Evolutionary conservation across 1,139 yeast species (phyloP).

Genomic region (Yarrowia galli): DNA sequence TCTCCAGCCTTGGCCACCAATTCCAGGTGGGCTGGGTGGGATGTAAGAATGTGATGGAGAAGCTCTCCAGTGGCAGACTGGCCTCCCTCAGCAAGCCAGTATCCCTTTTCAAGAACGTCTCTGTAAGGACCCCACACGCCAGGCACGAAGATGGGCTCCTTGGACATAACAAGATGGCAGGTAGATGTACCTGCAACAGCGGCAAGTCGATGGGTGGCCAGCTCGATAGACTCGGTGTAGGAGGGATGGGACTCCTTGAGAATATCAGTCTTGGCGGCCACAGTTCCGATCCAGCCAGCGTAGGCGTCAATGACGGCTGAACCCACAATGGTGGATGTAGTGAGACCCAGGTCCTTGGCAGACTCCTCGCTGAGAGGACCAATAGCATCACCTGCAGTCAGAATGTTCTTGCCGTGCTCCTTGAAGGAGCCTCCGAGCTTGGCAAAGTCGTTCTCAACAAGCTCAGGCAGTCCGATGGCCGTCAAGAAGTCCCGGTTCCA

Average conservation of each 20-base stretch:
- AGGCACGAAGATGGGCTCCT: constrained; percentile 84
- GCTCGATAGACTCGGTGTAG: constrained; percentile 54
- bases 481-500: constrained; percentile 85
- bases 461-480: constrained; percentile 73
- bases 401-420: constrained; percentile 68
- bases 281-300: constrained; percentile 99
- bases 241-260: constrained; percentile 38
- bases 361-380: constrained; percentile 71
- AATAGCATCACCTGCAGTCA: constrained; percentile 85
- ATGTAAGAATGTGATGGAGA: constrained; percentile 84
- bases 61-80: constrained; percentile 97
- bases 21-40: constrained; percentile 86
- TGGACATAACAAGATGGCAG: constrained; percentile 89
- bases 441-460: constrained; percentile 75
- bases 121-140: constrained; percentile 99
- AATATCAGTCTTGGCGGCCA: constrained; percentile 73
- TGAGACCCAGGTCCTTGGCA: constrained; percentile 85
- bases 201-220: constrained; percentile 84
- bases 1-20: constrained; percentile 66
- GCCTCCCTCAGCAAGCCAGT: constrained; percentile 99
- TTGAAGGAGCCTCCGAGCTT: constrained; percentile 79
- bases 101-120: constrained; percentile 85
- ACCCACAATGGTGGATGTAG: constrained; percentile 83
- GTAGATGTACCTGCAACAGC: constrained; percentile 99
- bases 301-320: constrained; percentile 97